A percentile compares a stretch with the other conserved stretches of the same genome.
These are phyloP conservation scores for Penicillium nucicola DNA, from an alignment of 495 filamentous ascomycete species.

Conservation along the genomic window DNA sequence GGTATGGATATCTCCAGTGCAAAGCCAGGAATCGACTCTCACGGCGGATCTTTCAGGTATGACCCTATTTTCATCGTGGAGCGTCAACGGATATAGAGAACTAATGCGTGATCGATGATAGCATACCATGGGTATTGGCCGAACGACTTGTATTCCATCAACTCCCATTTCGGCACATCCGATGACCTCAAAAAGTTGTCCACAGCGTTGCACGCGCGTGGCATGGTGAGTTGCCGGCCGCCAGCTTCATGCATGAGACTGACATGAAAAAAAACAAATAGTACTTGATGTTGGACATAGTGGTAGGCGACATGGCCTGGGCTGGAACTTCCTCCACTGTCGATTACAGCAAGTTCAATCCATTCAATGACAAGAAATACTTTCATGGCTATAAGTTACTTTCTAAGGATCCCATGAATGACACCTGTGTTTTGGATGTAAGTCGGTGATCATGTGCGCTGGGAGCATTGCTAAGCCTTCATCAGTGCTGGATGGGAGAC, in stretches of 20 bases:
- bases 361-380: conserved; percentile 50
- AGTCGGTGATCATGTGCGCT: not conserved
- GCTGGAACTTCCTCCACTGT: conserved; percentile 42
- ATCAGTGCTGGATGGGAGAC: conserved; percentile 59
- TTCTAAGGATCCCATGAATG: conserved; percentile 49
- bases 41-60: conserved; percentile 50
- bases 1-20: conserved; percentile 59
- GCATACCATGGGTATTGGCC: conserved; percentile 71
- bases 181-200: conserved; percentile 55
- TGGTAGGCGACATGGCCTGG: conserved; percentile 66
- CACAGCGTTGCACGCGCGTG: conserved; percentile 49
- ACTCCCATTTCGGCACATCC: conserved; percentile 58
- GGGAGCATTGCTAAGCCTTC: conserved; percentile 14
- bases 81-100: conserved; percentile 49
- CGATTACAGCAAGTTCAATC: conserved; percentile 54
- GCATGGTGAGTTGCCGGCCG: conserved; percentile 31
- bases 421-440: conserved; percentile 15
- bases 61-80: too few species aligned
- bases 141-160: conserved; percentile 57
- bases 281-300: conserved; percentile 70
- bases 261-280: not conserved
- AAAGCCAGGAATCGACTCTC: conserved; percentile 8
- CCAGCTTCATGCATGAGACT: not conserved
- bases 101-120: conserved; percentile 31
- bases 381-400: conserved; percentile 63